Evolutionary conservation across 2,329 filamentous ascomycete genomes (phyloP), one percentile per base, ranked within the genome.

Genomic region (Cercospora nicotianae): DNA sequence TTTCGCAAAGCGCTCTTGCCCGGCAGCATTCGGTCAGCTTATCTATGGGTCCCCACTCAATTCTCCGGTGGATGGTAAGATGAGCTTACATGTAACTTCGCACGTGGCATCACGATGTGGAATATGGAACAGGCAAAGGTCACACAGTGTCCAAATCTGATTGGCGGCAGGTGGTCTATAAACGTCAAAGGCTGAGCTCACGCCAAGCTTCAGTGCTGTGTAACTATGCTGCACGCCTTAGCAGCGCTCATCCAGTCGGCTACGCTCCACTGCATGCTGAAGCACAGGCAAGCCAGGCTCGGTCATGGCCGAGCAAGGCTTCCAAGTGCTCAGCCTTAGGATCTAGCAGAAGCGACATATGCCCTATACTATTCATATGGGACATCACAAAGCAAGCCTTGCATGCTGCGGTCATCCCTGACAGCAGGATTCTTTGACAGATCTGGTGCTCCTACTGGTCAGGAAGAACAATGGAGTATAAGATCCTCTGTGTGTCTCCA

Each of bases 91-190:
- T 26, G 23, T 26, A 26, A 26, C 8, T 53, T 26, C 6, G 23
- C 51, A 57, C 28, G 51, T 57, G 51, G 9, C 28, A 30, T 57
- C 5, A 7, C 23, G 16, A 16, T 28, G 20, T 30, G 28, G 20
- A 8, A 30, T 30, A 8, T 18, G 28, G 23, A 23, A 12, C 48
- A 57, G 23, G 20, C 13, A 28, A 28, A 57, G 12, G 51, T 30
- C 23, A 30, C 3, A 18, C 28, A 10, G 16, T 10, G 51, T 30
- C 58, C 10, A 33, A 39, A 6, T 60, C 30, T 63, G 61, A 63
- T 63, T 63, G 42, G 61, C 61, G 26, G 6, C 23, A 55, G 23
- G 9, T 48, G 48, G 51, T 66, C 39, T 61, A 66, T 55, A 57
- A 66, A 39, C 42, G 59, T 28, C 48, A 20, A 59, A 33, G 33